phyloP scores from a whole-genome alignment of 2,329 filamentous ascomycete species.

The Ilyonectria mors-panacis region DNA sequence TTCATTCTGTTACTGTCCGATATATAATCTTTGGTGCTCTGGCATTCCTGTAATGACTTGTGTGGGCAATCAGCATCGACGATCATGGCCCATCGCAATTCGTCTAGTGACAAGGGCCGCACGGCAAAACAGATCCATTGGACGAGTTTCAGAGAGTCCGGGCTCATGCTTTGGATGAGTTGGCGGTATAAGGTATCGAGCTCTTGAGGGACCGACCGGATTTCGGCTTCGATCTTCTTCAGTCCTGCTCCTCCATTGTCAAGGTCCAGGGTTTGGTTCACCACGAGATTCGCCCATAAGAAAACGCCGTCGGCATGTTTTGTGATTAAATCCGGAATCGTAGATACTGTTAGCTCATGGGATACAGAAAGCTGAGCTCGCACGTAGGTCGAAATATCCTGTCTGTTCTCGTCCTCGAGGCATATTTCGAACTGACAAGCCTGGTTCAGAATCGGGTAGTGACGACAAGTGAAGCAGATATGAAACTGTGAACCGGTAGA shows the following conservation, averaged over 20 bases:
- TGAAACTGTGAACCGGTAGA: conserved; percentile 25
- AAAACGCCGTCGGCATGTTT: background rate
- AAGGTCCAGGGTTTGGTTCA: background rate
- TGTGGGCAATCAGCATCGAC: no score
- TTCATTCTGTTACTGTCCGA: no score
- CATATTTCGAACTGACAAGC: conserved; percentile 45
- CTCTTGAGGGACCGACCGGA: no score
- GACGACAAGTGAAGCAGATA: conserved; percentile 53
- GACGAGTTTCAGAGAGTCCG: no score
- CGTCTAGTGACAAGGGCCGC: no score
- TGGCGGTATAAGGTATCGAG: no score
- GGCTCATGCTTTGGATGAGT: no score
- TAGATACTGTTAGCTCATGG: background rate
- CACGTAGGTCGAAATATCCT: no score
- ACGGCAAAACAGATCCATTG: no score
- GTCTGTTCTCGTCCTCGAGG: conserved; percentile 52
- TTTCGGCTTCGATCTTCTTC: background rate
- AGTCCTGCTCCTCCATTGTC: background rate
- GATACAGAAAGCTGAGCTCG: background rate
- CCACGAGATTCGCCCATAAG: background rate
- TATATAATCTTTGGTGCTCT: no score
- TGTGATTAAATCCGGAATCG: background rate
- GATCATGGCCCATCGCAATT: no score
- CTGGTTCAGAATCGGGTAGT: conserved; percentile 48
- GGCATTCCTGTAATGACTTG: no score